Conservation (phyloP, 192 early-diverging fungal genomes). For the Coemansia sp. region DNA sequence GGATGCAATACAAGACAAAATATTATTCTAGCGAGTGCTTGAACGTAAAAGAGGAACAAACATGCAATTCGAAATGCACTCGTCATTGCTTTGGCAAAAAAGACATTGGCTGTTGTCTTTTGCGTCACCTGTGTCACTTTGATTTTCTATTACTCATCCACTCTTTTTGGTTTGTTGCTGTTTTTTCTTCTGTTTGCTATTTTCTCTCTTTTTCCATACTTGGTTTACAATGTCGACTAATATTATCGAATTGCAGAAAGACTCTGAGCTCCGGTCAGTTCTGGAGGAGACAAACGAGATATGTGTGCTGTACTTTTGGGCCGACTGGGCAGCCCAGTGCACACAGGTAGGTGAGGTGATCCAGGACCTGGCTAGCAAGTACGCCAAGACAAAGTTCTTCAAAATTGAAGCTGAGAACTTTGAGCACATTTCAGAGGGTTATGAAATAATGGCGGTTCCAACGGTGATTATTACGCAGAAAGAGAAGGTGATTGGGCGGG, state of each 20-base stretch:
- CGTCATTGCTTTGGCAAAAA: not conserved
- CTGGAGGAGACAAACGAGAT: conserved; percentile 36
- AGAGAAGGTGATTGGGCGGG: conserved; percentile 65
- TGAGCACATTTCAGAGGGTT: conserved; percentile 80
- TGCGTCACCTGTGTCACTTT: not conserved
- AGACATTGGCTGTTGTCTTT: not conserved
- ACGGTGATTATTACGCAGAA: conserved; percentile 79
- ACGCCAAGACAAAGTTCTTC: conserved; percentile 70
- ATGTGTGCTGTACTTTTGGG: conserved; percentile 84
- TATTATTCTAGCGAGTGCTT: not conserved
- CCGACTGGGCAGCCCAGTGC: conserved; percentile 86
- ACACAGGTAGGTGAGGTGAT: conserved; percentile 92
- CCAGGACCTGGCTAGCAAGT: conserved; percentile 75
- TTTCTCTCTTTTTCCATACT: not conserved
- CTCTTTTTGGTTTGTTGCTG: not conserved
- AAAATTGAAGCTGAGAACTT: conserved; percentile 91
- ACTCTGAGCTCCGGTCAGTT: conserved; percentile 25
- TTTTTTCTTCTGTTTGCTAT: not conserved
- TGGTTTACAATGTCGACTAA: conserved; percentile 14
- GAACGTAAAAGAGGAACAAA: not conserved
- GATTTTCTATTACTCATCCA: not conserved
- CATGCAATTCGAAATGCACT: not conserved
- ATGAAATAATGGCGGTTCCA: conserved; percentile 90
- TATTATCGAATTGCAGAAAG: conserved; percentile 31
- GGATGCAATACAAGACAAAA: conserved; percentile 1